phyloP scores from a whole-genome alignment of 2,329 filamentous ascomycete species.

The Phialophora macrospora region DNA sequence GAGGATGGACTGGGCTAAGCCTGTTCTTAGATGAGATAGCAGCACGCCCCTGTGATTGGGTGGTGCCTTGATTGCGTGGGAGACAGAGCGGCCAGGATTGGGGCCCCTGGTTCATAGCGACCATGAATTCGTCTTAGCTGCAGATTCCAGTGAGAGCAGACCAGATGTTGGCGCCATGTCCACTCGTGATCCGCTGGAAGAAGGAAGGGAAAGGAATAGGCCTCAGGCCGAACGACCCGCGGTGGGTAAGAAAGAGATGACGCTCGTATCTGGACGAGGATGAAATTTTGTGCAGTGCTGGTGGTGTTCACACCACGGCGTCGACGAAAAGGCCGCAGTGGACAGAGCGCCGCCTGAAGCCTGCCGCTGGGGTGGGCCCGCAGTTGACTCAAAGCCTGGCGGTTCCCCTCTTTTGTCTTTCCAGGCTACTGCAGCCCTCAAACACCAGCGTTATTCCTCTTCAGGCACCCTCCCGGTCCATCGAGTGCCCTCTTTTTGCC shows the following conservation, averaged over 20 bases:
- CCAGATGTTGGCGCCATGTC: slow-evolving; percentile 9
- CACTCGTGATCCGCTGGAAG: slow-evolving; percentile 6
- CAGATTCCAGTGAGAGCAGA: slow-evolving; percentile 13
- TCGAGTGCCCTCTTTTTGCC: slow-evolving; percentile 6
- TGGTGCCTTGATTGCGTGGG: slow-evolving; percentile 35
- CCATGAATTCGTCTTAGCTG: slow-evolving; percentile 28
- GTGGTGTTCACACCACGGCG: slow-evolving; percentile 10
- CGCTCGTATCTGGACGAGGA: slow-evolving; percentile 9
- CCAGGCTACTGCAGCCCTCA: slow-evolving; percentile 20
- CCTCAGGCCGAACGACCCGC: slow-evolving; percentile 16
- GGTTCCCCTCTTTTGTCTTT: slow-evolving; percentile 19
- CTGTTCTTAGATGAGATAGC: slow-evolving; percentile 6
- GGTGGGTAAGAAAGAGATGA: slow-evolving; percentile 4
- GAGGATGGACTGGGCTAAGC: slow-evolving; percentile 17
- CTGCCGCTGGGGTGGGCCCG: neutral
- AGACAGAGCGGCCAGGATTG: slow-evolving; percentile 24
- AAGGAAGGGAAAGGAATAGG: neutral
- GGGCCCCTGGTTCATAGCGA: slow-evolving; percentile 9
- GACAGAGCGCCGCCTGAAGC: neutral
- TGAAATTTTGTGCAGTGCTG: slow-evolving; percentile 13
- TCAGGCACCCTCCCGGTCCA: slow-evolving; percentile 19
- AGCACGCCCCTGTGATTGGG: slow-evolving; percentile 8
- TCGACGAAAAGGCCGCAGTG: slow-evolving; percentile 1
- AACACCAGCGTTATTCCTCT: slow-evolving; percentile 15
- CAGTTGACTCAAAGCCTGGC: neutral